Base-by-base conservation (phyloP, 2,329 filamentous ascomycete species). In the Tolypocladium pustulatum region DNA sequence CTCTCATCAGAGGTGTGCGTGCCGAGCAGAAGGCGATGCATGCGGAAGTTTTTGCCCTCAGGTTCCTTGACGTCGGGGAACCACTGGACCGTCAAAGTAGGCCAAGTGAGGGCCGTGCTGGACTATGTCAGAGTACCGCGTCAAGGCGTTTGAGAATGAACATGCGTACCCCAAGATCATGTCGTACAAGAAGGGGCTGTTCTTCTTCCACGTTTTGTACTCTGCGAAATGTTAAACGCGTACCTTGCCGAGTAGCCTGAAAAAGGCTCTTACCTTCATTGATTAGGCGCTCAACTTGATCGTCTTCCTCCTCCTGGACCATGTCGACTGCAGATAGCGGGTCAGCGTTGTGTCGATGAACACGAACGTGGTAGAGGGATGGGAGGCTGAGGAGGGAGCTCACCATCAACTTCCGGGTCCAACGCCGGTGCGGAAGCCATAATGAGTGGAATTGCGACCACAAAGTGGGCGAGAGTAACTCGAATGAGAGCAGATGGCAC, bases 191-290 rank as follows among this genome's bases (percentile, higher is more conserved):
- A 97, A 97, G 4, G 94, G 92, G 64, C 90, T 91, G 76, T 99
- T 99, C 81, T 99, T 99, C 82, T 99, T 99, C 94, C 94, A 99
- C 65, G 93, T 97, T 75, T 99, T 99, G 83, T 99, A 99, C 73
- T 99, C 94, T 91, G 22, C 22, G 30, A 32, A 22, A 46, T 36
- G 49, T 67, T 20, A 61, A 22, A 38, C 25, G n/a, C 46, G 15
- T 13, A 20, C 22, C 13, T n/a, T 34, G 30, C 17, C 17, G 13
- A 36, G 41, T 8, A 32, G 25, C 41, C 38, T 8, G 36, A 17
- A 25, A 55, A 20, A 52, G 27, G 8, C 13, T 25, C 56, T 56
- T 77, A 88, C 88, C 89, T 79, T 99, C 94, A 67, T 97, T 97
- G 75, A 97, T 91, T 61, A 96, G 81, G 75, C 95, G 91, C 75